Evolutionary conservation across 2,329 filamentous ascomycete genomes (phyloP), one percentile per base, ranked within the genome.

Genomic region (Fusarium secorum): DNA sequence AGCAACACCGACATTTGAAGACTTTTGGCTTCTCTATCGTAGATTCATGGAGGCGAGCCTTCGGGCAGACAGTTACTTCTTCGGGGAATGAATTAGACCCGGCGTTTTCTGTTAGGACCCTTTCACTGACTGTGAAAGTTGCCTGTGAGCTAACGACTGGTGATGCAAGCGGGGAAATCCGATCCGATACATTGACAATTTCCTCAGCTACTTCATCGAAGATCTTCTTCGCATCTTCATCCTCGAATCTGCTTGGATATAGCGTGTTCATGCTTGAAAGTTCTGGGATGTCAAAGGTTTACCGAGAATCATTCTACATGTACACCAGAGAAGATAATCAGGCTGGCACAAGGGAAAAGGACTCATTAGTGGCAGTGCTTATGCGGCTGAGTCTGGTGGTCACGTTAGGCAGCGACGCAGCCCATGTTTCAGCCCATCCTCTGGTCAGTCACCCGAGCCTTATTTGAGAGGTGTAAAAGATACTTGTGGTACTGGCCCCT

Each of bases 81-180:
- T n/a, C 30, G 0, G 4, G 0, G 8, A 35, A 2, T 36, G 18
- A 11, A 20, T 18, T 6, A 11, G 33, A 11, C 1, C 0, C 22
- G 0, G 10, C 7, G 3, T 17, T 6, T 15, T 3, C n/a, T 8
- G 0, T 2, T 20, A n/a, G 4, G 2, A 2, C 7, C 8, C 7
- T 11, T 18, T 36, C 48, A 0, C 5, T 36, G 2, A 36, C 2
- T 1, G 4, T 11, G 9, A 52, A 36, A 2, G n/a, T 35, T 4
- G 22, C 7, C 1, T 20, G 32, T 0, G 22, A 8, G 3, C 4
- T 28, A 1, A 36, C 5, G 18, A 11, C 0, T 1, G 33, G 10
- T 1, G 13, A 1, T 3, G 18, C 4, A 1, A 1, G 0, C 4
- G 5, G 11, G 4, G 28, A 17, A 2, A 36, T 38, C 0, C 14